Percentiles rank a stretch among this genome's conserved stretches.
Conservation (phyloP, 2,329 filamentous ascomycete species). For the Aureobasidium melanogenum region DNA sequence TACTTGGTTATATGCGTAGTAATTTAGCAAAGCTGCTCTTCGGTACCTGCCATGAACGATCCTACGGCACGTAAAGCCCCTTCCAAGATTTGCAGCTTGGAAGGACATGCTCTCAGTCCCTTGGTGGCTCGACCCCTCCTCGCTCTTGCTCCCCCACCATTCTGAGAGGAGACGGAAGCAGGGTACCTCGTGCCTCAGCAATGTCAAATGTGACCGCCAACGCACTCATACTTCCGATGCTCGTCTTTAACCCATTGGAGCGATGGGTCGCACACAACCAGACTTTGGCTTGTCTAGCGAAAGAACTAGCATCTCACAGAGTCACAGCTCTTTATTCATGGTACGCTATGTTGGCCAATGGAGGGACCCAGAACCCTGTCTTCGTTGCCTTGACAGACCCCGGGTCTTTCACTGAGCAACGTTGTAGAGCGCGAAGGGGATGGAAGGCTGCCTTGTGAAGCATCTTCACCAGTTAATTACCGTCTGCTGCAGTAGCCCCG, state of each 20-base stretch:
- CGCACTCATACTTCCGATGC: slow-evolving; percentile 6
- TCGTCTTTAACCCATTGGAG: background rate
- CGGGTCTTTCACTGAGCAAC: background rate
- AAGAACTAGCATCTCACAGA: background rate
- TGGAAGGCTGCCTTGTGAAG: background rate
- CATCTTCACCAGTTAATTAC: background rate
- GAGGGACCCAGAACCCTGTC: background rate
- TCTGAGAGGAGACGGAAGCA: background rate
- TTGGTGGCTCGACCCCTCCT: slow-evolving; percentile 7
- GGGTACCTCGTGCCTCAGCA: background rate
- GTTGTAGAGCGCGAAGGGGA: background rate
- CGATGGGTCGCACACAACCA: slow-evolving; percentile 9
- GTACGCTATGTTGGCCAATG: background rate
- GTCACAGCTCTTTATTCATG: background rate
- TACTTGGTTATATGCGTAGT: background rate
- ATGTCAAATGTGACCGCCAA: slow-evolving; percentile 9
- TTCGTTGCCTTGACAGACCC: background rate
- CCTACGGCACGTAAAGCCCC: background rate
- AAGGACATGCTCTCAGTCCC: background rate
- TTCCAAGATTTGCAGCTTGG: background rate
- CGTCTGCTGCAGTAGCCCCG: slow-evolving; percentile 10
- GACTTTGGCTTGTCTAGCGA: background rate
- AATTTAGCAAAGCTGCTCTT: background rate
- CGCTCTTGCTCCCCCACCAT: background rate
- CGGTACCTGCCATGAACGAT: background rate